Percentiles rank a stretch among this genome's conserved stretches.
phyloP scores from a whole-genome alignment of 2,329 filamentous ascomycete species.

The Colletotrichum sp. region DNA sequence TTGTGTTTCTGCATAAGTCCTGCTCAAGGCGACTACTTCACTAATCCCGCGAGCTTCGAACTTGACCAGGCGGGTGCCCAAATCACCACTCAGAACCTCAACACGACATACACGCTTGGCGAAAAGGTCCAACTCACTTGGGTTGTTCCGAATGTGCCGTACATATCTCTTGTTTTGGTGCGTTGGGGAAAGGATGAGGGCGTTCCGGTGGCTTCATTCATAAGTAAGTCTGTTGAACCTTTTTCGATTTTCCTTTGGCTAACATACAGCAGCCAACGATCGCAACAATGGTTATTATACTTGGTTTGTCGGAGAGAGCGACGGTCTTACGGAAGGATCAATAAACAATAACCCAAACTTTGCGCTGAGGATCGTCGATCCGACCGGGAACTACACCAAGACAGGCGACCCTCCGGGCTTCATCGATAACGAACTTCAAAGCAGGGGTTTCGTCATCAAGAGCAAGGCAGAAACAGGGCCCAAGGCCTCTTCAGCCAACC shows the following conservation, averaged over 20 bases:
- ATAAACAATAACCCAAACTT: constrained; percentile 1
- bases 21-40: background rate
- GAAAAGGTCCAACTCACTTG: constrained; percentile 2
- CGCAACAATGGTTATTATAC: constrained; percentile 2
- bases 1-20: background rate
- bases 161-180: constrained; percentile 6
- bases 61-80: background rate
- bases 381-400: constrained; percentile 1
- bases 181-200: constrained; percentile 3
- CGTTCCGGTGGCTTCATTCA: background rate
- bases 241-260: background rate
- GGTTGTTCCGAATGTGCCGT: background rate
- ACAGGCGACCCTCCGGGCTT: background rate
- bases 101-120: background rate
- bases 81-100: background rate
- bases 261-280: background rate
- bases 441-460: background rate
- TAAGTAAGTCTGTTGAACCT: background rate
- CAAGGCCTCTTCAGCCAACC: background rate
- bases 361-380: background rate
- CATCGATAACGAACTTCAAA: constrained; percentile 9
- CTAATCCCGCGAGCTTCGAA: constrained; percentile 13
- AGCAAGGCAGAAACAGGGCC: background rate
- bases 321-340: background rate
- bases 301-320: constrained; percentile 3